A percentile compares a stretch with the other conserved stretches of the same genome.
phyloP scores from a whole-genome alignment of 2,329 filamentous ascomycete genomes.

The Trichoderma breve region DNA sequence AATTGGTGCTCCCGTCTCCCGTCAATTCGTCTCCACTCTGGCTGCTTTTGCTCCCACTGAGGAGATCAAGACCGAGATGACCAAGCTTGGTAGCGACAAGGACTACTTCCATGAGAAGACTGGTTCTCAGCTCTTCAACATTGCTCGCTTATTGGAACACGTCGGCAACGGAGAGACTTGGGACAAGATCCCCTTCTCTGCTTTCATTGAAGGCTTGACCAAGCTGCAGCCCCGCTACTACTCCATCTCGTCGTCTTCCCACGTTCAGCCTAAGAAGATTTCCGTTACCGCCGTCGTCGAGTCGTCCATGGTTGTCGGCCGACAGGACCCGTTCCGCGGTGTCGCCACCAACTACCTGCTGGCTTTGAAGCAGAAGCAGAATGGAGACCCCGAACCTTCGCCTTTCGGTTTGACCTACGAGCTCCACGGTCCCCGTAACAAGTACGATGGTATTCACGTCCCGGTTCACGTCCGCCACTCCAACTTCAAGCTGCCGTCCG shows the following conservation, averaged over 20 bases:
- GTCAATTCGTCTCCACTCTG: conserved; percentile 86
- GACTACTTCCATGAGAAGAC: conserved; percentile 92
- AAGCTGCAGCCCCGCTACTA: conserved; percentile 98
- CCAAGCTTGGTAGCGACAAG: conserved; percentile 85
- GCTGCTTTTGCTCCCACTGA: conserved; percentile 89
- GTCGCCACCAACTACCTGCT: conserved; percentile 96
- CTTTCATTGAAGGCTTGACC: conserved; percentile 87
- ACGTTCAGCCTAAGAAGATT: conserved; percentile 91
- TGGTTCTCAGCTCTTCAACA: conserved; percentile 78
- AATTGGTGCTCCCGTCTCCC: conserved; percentile 90
- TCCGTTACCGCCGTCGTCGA: conserved; percentile 95
- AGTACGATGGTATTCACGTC: conserved; percentile 92
- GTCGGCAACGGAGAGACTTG: conserved; percentile 74
- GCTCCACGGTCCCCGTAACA: conserved; percentile 87
- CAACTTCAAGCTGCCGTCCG: conserved; percentile 98
- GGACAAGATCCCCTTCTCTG: conserved; percentile 85
- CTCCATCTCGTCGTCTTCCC: conserved; percentile 95
- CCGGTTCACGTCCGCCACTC: conserved; percentile 96
- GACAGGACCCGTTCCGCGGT: conserved; percentile 79
- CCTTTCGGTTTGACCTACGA: conserved; percentile 83
- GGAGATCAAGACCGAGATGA: conserved; percentile 79
- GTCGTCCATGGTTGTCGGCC: conserved; percentile 72
- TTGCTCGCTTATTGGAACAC: conserved; percentile 76
- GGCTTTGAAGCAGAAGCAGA: conserved; percentile 94
- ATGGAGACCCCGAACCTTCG: conserved; percentile 78